phyloP scores from a whole-genome alignment of 257 asterid species.

The Pogostemon cablin region DNA sequence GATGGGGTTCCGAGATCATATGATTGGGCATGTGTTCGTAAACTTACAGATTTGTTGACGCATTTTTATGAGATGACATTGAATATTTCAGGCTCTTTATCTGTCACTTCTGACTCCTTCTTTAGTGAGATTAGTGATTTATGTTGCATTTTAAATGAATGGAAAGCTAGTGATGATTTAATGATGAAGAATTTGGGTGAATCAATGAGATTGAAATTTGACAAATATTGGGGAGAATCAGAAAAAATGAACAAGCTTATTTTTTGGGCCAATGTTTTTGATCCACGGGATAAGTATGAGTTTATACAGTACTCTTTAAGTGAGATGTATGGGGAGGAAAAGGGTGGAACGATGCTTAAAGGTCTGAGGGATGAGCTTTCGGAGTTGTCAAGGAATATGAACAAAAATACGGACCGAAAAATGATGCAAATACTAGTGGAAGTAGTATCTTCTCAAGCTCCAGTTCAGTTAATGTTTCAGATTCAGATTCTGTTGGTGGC shows the following conservation, averaged over 20 bases:
- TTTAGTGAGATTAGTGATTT: background rate
- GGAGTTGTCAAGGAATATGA: background rate
- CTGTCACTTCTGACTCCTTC: background rate
- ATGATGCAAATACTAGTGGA: background rate
- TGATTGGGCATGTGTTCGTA: no score
- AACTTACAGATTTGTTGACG: no score
- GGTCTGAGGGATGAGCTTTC: background rate
- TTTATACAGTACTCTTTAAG: background rate
- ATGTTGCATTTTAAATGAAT: background rate
- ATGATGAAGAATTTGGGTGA: background rate
- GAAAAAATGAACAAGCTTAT: slow-evolving; percentile 8
- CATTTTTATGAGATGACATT: no score
- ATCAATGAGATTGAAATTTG: background rate
- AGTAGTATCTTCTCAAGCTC: no score
- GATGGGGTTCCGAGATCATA: background rate
- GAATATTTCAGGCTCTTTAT: no score
- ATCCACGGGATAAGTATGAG: slow-evolving; percentile 1
- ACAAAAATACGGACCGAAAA: background rate
- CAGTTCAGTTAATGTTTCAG: no score
- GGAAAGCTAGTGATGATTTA: background rate
- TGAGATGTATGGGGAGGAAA: background rate
- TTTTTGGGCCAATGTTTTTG: background rate
- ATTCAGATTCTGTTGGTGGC: no score
- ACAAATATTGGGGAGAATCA: background rate
- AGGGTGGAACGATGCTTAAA: background rate